Evolutionary conservation across 2,329 filamentous ascomycete species (phyloP), one percentile per base, ranked within the genome.

Genomic region (Xylogone sp.): DNA sequence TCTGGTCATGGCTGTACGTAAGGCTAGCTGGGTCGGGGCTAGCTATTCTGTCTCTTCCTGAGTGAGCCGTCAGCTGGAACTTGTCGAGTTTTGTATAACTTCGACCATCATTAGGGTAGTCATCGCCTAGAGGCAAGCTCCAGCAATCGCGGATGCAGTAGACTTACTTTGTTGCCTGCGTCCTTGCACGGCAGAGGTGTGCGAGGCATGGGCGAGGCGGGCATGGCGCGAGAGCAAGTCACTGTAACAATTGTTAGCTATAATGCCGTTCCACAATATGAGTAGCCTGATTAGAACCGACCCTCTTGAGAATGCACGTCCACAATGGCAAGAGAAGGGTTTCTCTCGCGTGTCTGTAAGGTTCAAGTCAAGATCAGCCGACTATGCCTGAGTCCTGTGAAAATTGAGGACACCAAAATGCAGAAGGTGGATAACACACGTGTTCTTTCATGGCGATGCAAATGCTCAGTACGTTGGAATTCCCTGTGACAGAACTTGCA

Each of bases 401-500:
- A 46, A 10, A 42, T 46, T 12, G 24, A 42, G 18, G 18, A 42
- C 2, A 18, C 29, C n/a, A 21, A 48, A 22, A 5, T 2, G 21
- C 27, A 31, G 20, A 13, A 27, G 31, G 27, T n/a, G 3, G 2
- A 24, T 8, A 9, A 46, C 49, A 18, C 42, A 51, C 49, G 49
- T 10, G 43, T 51, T 2, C 49, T 43, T 20, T 46, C 49, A 51
- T 51, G 49, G 20, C 49, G 49, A 18, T 22, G 19, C 20, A 51
- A 27, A 27, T 51, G 49, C 20, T 51, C 49, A 20, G n/a, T 16
- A 16, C 49, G 43, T 24, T 51, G 45, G 19, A 51, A 51, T 20
- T 46, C 31, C 34, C 46, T 51, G 18, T 46, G 42, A n/a, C 49
- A 51, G 49, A 39, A 51, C 21, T 42, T 18, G 43, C 49, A 51